Evolutionary conservation across 371 early-diverging fungal genomes (phyloP), one percentile per base, ranked within the genome.

Genomic region (Mucor piriformis): DNA sequence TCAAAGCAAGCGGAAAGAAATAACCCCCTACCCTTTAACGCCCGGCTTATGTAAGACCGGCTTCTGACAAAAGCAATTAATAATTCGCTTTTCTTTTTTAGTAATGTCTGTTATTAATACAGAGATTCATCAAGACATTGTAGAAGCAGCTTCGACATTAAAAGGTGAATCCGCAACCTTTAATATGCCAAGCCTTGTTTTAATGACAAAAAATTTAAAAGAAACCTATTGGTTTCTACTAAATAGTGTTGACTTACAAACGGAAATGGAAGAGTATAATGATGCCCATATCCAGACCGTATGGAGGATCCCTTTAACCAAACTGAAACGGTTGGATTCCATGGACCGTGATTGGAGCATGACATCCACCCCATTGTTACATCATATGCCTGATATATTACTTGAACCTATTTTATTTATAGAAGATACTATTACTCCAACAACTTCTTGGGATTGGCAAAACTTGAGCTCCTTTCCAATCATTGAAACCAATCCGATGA

Each of bases 101-200:
- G n/a, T 21, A 23, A 49, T 49, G 49, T 21, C 16, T 18, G 15
- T 33, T 25, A 23, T 47, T 15, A 38, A 40, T 46, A 46, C 56
- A 8, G 53, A 58, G 13, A 48, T 33, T 32, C 54, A 53, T 29
- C 47, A 53, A 32, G 64, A 64, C 24, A 29, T 58, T 12, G 25
- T 53, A 11, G 54, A 58, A 10, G 40, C 46, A n/a, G n/a, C n/a
- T n/a, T n/a, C n/a, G n/a, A n/a, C n/a, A n/a, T n/a, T n/a, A n/a
- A n/a, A n/a, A n/a, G n/a, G n/a, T n/a, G 6, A 58, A 58, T 49
- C 53, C 64, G 18, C 8, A 7, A n/a, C 8, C 53, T 18, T 20
- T 40, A 37, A 49, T 48, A 12, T 40, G 29, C 29, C 29, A 29
- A 29, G 29, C 29, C 1, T 16, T 16, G 13, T 40, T 3, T 18